Evolutionary conservation across 164 flowering plant genomes (phyloP), one percentile per base, ranked within the genome.

Genomic region (Magnolia changhungtana): DNA sequence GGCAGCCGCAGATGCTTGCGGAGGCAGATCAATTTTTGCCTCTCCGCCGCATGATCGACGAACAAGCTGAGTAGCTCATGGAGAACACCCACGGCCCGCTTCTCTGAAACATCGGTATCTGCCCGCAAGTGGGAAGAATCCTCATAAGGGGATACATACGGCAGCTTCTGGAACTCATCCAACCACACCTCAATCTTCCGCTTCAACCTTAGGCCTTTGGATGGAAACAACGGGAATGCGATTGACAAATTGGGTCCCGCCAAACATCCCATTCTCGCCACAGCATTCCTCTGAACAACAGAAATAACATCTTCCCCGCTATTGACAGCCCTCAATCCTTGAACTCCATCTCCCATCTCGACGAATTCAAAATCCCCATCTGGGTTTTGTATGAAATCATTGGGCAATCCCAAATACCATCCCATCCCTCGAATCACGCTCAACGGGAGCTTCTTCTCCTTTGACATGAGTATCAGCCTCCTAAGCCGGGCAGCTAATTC

Each of bases 361-460:
- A 91, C 88, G 68, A 90, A 61, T 74, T 79, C 78, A 71, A 86
- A 86, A 80, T 88, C 84, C 49, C 11, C 68, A 64, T 86, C 88
- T 1, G 80, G 81, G 67, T 81, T 64, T 19, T 78, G 69, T 78
- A 89, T 72, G 71, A 85, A 88, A 49, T 81, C 91, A 67, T 87
- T 89, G 5, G 97, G 97, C 72, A 95, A 80, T 5, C 98, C 98
- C 81, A 95, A 83, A 78, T 89, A 84, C 97, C 98, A 93, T 78
- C 79, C 85, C 89, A 95, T 72, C n/a, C 96, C 96, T 67, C 83
- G 80, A 78, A 95, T 84, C 10, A 90, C 81, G 82, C 86, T 89
- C 78, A 93, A 74, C 14, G 98, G 96, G 73, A 92, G 78, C 81
- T 78, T 87, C 69, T 83, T 89, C 58, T 78, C 88, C 75, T 80